Evolutionary conservation across 2,329 filamentous ascomycete species (phyloP).

Genomic region (Hymenoscyphus salicellus): DNA sequence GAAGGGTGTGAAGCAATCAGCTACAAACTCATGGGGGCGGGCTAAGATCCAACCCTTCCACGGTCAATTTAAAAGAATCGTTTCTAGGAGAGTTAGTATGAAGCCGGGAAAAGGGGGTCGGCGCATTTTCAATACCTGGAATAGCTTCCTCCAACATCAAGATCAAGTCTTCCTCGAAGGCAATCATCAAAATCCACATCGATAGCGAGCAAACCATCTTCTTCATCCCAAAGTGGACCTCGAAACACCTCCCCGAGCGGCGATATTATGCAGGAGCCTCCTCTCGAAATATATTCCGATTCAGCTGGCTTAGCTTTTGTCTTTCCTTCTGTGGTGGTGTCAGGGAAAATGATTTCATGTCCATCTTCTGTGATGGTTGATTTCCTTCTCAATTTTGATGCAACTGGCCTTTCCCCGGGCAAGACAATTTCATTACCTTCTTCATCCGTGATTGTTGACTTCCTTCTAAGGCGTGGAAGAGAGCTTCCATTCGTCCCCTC

Average conservation of each 20-base stretch:
- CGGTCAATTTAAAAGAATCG: conserved; percentile 60
- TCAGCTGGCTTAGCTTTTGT: conserved; percentile 24
- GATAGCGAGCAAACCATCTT: conserved; percentile 63
- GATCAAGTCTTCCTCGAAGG: conserved; percentile 72
- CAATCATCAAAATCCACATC: conserved; percentile 89
- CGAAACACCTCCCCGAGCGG: conserved; percentile 76
- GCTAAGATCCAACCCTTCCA: conserved; percentile 56
- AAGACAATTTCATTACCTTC: conserved; percentile 56
- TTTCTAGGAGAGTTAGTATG: conserved; percentile 42
- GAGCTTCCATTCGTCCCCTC: conserved; percentile 8
- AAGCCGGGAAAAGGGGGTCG: background rate
- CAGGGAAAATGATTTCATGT: conserved; percentile 51
- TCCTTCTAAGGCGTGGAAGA: conserved; percentile 1
- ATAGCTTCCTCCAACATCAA: conserved; percentile 84
- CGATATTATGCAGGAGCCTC: conserved; percentile 78
- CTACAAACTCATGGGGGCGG: conserved; percentile 44
- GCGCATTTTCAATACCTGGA: conserved; percentile 53
- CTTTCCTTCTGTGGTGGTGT: background rate
- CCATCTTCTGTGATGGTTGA: conserved; percentile 43
- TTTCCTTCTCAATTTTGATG: conserved; percentile 7
- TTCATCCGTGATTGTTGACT: conserved; percentile 34
- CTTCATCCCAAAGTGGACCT: conserved; percentile 78
- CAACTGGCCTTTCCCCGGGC: conserved; percentile 8
- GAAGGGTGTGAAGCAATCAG: background rate
- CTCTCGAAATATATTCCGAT: conserved; percentile 53